These are phyloP conservation scores for Amaranthus hypochondriacus DNA, from an alignment of 148 eudicot genomes.

Conservation along the genomic window DNA sequence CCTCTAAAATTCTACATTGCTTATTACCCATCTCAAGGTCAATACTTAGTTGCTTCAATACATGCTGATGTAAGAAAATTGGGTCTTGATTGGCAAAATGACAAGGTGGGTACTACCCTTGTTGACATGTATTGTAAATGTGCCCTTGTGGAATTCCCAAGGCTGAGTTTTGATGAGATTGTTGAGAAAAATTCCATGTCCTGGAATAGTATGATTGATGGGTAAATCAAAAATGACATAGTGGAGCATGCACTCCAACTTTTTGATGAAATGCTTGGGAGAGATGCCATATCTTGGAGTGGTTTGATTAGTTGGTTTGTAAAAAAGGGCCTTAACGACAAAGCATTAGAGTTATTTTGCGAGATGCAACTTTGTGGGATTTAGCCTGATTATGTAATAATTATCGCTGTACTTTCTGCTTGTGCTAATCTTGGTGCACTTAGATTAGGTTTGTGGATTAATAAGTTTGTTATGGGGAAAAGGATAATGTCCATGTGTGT, in stretches of 20 bases:
- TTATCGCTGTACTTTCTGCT: slow-evolving; percentile 47
- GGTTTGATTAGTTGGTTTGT: slow-evolving; percentile 48
- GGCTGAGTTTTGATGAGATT: slow-evolving; percentile 45
- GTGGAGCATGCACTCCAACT: slow-evolving; percentile 40
- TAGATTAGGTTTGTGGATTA: slow-evolving; percentile 47
- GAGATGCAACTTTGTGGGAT: slow-evolving; percentile 43
- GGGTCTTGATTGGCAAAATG: slow-evolving; percentile 43
- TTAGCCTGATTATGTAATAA: slow-evolving; percentile 54
- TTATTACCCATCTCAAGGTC: slow-evolving; percentile 32
- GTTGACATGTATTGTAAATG: slow-evolving; percentile 62
- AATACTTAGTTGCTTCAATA: slow-evolving; percentile 32
- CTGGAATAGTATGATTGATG: slow-evolving; percentile 73
- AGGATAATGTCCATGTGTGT: slow-evolving; percentile 34
- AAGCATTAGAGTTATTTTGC: slow-evolving; percentile 46
- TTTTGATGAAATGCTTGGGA: slow-evolving; percentile 50
- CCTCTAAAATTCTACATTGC: slow-evolving; percentile 25
- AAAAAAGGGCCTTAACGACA: slow-evolving; percentile 38
- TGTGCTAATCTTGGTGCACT: slow-evolving; percentile 51
- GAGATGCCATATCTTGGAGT: slow-evolving; percentile 45
- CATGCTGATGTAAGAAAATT: slow-evolving; percentile 54
- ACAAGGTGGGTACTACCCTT: slow-evolving; percentile 57
- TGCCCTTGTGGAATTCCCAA: slow-evolving; percentile 39
- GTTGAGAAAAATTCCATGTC: slow-evolving; percentile 42
- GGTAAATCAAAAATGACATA: slow-evolving; percentile 55
- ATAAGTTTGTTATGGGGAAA: slow-evolving; percentile 36